These are phyloP conservation scores for Butyriboletus loyo DNA, from an alignment of 768 basidiomycete genomes.

Conservation along the genomic window DNA sequence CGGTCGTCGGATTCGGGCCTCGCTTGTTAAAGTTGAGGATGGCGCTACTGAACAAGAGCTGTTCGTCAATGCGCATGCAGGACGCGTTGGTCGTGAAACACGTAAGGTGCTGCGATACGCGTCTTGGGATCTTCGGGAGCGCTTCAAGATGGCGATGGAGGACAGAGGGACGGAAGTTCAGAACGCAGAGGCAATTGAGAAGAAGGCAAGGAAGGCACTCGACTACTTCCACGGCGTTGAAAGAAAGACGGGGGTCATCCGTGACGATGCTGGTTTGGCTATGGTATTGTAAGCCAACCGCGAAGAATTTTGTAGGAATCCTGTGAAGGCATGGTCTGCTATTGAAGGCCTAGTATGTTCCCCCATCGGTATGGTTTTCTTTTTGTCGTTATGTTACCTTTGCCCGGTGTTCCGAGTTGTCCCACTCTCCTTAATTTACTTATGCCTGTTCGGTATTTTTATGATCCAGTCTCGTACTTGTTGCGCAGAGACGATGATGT, in stretches of 20 bases:
- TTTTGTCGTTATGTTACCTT: slow-evolving; percentile 6
- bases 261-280: slow-evolving; percentile 25
- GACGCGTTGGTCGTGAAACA: slow-evolving; percentile 77
- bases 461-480: slow-evolving; percentile 5
- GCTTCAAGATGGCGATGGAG: slow-evolving; percentile 79
- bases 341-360: neutral
- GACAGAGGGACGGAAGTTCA: slow-evolving; percentile 74
- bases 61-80: slow-evolving; percentile 66
- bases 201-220: slow-evolving; percentile 64
- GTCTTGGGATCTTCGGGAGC: slow-evolving; percentile 84
- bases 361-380: neutral
- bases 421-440: slow-evolving; percentile 12
- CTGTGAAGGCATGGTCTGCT: neutral
- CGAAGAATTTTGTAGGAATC: slow-evolving; percentile 1
- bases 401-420: neutral
- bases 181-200: slow-evolving; percentile 72
- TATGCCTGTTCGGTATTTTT: slow-evolving; percentile 9
- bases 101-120: slow-evolving; percentile 90
- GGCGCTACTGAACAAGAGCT: slow-evolving; percentile 48
- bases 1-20: slow-evolving; percentile 74
- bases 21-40: slow-evolving; percentile 49
- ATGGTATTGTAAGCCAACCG: slow-evolving; percentile 5
- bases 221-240: slow-evolving; percentile 62
- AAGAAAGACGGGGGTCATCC: slow-evolving; percentile 42
- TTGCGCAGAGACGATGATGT: slow-evolving; percentile 5